Percentiles rank a stretch among this genome's conserved stretches.
phyloP scores from a whole-genome alignment of 768 basidiomycete species.

The Cystofilobasidium bisporidii region DNA sequence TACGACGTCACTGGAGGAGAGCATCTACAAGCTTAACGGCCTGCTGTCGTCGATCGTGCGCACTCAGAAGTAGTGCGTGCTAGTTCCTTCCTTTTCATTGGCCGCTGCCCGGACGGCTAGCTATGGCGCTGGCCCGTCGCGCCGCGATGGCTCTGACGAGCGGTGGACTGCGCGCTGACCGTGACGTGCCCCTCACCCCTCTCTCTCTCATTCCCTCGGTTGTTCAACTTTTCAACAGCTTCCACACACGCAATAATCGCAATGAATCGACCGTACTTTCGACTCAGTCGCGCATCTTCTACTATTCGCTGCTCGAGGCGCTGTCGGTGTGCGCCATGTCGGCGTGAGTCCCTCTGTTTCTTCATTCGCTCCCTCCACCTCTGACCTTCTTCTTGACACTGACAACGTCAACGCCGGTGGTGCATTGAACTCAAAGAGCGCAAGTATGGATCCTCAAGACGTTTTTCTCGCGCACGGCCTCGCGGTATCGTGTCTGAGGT shows the following conservation, averaged over 20 bases:
- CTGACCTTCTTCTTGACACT: not conserved
- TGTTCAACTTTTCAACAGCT: no score
- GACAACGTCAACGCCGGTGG: no score
- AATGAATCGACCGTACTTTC: conserved; percentile 89
- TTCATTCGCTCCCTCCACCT: not conserved
- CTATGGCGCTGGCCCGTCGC: no score
- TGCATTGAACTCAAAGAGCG: no score
- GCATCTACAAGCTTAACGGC: conserved; percentile 78
- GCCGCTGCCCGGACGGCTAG: not conserved
- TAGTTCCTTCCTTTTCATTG: not conserved
- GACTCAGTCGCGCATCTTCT: conserved; percentile 83
- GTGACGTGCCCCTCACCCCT: not conserved
- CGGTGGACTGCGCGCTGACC: no score
- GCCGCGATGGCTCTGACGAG: no score
- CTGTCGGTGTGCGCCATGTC: conserved; percentile 75
- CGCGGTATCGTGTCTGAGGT: conserved; percentile 21
- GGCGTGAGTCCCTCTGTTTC: conserved; percentile 49
- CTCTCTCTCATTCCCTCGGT: conserved; percentile 1
- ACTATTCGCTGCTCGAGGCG: conserved; percentile 80
- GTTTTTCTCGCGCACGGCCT: conserved; percentile 78
- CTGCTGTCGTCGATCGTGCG: conserved; percentile 82
- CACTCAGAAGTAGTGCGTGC: conserved; percentile 80
- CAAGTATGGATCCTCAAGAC: conserved; percentile 90
- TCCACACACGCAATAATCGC: conserved; percentile 86
- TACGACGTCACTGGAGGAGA: conserved; percentile 87